phyloP scores from a whole-genome alignment of 2,329 filamentous ascomycete species.

The Scedosporium aurantiacum region DNA sequence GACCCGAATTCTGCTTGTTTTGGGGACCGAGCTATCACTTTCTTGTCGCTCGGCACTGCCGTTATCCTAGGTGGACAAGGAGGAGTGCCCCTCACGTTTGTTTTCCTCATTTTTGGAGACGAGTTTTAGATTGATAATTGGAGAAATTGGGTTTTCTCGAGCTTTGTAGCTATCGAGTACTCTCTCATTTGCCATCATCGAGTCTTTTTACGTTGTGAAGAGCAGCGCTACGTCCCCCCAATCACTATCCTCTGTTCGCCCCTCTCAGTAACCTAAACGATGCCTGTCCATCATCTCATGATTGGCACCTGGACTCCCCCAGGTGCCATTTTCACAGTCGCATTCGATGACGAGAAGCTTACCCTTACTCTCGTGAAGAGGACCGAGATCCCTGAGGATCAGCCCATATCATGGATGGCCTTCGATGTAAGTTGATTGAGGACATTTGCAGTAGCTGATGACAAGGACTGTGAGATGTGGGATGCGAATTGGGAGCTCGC shows the following conservation, averaged over 20 bases:
- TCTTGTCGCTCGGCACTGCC: too few relatives aligned
- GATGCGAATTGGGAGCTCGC: too few relatives aligned
- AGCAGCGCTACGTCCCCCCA: not conserved
- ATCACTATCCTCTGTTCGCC: not conserved
- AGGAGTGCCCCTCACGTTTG: not conserved
- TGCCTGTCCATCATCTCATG: conserved; percentile 80
- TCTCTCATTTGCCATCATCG: not conserved
- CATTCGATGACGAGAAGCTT: conserved; percentile 73
- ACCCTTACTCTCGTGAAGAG: conserved; percentile 66
- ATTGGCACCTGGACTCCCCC: conserved; percentile 85
- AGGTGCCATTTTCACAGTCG: conserved; percentile 79
- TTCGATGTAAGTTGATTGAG: conserved; percentile 54
- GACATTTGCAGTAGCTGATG: too few relatives aligned
- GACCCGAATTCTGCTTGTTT: not conserved
- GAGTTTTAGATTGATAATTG: not conserved
- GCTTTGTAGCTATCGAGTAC: not conserved
- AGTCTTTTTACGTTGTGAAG: not conserved
- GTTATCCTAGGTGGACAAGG: too few relatives aligned
- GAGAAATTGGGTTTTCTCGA: not conserved
- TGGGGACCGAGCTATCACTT: not conserved
- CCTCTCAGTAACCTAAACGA: conserved; percentile 26
- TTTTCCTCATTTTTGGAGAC: not conserved
- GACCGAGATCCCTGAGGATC: conserved; percentile 69
- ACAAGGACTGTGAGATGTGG: too few relatives aligned
- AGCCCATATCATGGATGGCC: conserved; percentile 90